Evolutionary conservation across 352 stramenopile genomes (phyloP), one percentile per base, ranked within the genome.

Genomic region (Pythium guiyangense): DNA sequence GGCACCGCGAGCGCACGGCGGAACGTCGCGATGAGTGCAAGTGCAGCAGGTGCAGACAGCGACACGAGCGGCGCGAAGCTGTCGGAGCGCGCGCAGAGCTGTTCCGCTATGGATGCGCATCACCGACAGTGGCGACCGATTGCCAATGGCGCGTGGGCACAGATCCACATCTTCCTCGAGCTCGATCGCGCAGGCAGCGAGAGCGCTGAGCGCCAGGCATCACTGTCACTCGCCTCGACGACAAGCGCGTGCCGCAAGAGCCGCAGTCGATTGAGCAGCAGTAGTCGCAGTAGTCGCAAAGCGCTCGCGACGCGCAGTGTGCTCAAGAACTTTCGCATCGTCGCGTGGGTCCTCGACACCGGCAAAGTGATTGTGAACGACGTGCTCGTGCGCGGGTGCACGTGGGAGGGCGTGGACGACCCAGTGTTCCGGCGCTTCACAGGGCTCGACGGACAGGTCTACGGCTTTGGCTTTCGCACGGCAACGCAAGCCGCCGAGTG

Each of bases 301-400:
- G n/a, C n/a, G n/a, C n/a, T n/a, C n/a, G n/a, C n/a, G n/a, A n/a
- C n/a, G n/a, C n/a, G n/a, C n/a, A n/a, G n/a, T n/a, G n/a, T n/a
- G n/a, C n/a, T n/a, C n/a, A 60, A 67, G 45, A 67, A 67, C 46
- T 80, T 86, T 42, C 73, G 77, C 6, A 60, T 88, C 20, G 71
- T 88, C 2, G 74, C 66, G 26, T 88, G 77, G 77, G 58, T 86
- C 14, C 55, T 84, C 26, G 74, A 88, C 51, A 79, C 73, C 10
- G 77, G 73, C 15, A 62, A 66, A 52, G 71, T 88, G 20, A 67
- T 88, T 18, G 55, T 86, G 39, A 84, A 84, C 52, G 74, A 84
- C 59, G 43, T 70, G 22, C 49, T 88, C 29, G 42, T 52, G 35
- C 40, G 46, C 48, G 61, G 65, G 15, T 88, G 77, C 52, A 67